Evolutionary conservation across 1,284 basidiomycete species (phyloP).

Genomic region (Fistulinella cinereoalba): DNA sequence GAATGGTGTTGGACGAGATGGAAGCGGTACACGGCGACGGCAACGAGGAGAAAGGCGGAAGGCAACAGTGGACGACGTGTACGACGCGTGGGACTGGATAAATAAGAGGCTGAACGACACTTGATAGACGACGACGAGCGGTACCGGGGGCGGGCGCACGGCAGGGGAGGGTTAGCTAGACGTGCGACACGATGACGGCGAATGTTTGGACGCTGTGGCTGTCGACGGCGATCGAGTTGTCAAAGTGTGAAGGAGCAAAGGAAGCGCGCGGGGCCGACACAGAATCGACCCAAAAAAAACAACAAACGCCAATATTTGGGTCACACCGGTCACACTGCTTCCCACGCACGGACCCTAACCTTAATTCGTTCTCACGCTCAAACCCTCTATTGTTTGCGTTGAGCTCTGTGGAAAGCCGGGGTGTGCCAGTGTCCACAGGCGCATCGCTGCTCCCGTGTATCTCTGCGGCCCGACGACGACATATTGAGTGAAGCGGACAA

Average conservation of each 20-base stretch:
- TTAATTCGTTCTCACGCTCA: constrained; percentile 34
- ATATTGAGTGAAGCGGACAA: neutral
- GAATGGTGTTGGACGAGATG: constrained; percentile 21
- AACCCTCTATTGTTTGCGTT: constrained; percentile 19
- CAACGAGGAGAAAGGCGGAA: constrained; percentile 12
- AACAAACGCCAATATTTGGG: constrained; percentile 42
- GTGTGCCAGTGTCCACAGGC: no score
- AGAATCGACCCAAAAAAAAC: constrained; percentile 40
- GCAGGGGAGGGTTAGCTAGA: constrained; percentile 22
- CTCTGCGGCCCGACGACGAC: no score
- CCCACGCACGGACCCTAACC: constrained; percentile 44
- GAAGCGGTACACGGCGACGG: constrained; percentile 20
- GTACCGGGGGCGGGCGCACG: constrained; percentile 23
- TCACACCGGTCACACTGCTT: constrained; percentile 35
- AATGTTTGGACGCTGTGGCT: constrained; percentile 31
- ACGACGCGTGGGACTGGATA: constrained; percentile 39
- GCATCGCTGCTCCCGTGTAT: no score
- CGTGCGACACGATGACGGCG: constrained; percentile 33
- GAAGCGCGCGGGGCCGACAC: constrained; percentile 46
- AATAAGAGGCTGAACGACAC: constrained; percentile 24
- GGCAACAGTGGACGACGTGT: constrained; percentile 32
- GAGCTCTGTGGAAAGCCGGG: constrained; percentile 3
- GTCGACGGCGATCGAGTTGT: constrained; percentile 40
- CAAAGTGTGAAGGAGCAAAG: constrained; percentile 43
- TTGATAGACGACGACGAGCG: constrained; percentile 17